phyloP scores from a whole-genome alignment of 73 alveolate genomes.

The Uronychia binucleata region DNA sequence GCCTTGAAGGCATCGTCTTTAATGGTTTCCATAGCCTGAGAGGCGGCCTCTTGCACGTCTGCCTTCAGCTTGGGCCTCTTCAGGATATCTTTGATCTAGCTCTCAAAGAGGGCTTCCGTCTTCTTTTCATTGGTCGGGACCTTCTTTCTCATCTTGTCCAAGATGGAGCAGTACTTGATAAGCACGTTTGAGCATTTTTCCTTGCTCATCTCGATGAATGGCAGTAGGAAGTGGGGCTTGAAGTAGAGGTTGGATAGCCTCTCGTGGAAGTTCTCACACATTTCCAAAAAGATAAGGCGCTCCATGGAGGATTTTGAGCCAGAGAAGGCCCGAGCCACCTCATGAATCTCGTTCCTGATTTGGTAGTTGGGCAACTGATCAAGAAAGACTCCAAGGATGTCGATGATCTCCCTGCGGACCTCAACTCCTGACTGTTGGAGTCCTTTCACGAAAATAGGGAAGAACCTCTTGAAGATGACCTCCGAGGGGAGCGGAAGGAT shows the following conservation, averaged over 20 bases:
- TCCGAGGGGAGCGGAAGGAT: neutral
- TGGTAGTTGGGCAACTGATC: neutral
- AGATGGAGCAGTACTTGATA: neutral
- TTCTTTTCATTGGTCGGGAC: neutral
- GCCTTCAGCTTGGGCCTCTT: neutral
- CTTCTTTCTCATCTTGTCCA: neutral
- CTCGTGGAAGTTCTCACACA: neutral
- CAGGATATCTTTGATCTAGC: neutral
- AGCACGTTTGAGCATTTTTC: neutral
- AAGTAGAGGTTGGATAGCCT: neutral
- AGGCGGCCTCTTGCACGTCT: slow-evolving; percentile 3
- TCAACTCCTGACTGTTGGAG: neutral
- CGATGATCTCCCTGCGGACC: neutral
- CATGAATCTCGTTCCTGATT: slow-evolving; percentile 1
- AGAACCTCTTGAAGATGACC: neutral
- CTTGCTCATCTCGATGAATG: neutral
- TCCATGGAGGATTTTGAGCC: neutral
- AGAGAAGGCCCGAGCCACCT: neutral
- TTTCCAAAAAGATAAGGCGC: neutral
- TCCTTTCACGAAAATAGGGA: neutral
- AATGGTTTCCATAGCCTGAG: neutral
- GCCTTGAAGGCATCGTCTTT: neutral
- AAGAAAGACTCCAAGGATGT: neutral
- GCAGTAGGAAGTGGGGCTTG: neutral
- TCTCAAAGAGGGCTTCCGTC: neutral